Percentiles rank a stretch among this genome's conserved stretches.
These are phyloP conservation scores for Mycena sp. DNA, from an alignment of 1,284 basidiomycete genomes.

Conservation along the genomic window DNA sequence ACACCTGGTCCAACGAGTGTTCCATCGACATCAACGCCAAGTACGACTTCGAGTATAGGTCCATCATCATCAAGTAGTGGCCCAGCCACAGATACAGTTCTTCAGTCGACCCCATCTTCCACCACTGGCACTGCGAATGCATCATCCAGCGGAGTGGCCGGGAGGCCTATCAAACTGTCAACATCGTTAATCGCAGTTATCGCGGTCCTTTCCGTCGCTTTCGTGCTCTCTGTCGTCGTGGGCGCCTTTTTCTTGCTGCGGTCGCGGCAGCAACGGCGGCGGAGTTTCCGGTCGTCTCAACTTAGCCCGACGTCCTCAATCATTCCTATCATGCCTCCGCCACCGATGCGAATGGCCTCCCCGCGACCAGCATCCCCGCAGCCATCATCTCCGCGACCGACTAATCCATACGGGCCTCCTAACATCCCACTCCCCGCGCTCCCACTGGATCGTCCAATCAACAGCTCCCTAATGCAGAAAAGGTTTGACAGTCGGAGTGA, in stretches of 20 bases:
- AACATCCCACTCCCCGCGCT: background rate
- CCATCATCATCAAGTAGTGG: slow-evolving; percentile 3
- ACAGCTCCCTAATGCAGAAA: slow-evolving; percentile 24
- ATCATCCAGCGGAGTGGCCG: background rate
- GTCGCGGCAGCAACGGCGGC: slow-evolving; percentile 10
- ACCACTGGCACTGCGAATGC: slow-evolving; percentile 3
- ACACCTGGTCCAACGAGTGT: background rate
- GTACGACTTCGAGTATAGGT: background rate
- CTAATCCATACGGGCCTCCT: too few species aligned
- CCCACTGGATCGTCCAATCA: slow-evolving; percentile 1
- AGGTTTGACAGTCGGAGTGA: slow-evolving; percentile 17
- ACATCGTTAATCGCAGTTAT: slow-evolving; percentile 15
- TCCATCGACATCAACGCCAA: background rate
- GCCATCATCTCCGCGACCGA: background rate
- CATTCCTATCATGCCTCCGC: slow-evolving; percentile 30
- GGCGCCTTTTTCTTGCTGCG: slow-evolving; percentile 24
- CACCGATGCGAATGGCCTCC: slow-evolving; percentile 16
- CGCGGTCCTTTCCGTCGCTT: slow-evolving; percentile 1
- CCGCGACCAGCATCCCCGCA: slow-evolving; percentile 15
- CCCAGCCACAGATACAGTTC: background rate
- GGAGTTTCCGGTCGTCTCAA: background rate
- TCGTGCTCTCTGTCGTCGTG: slow-evolving; percentile 8
- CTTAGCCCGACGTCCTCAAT: slow-evolving; percentile 15
- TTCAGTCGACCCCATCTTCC: background rate
- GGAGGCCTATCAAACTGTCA: background rate